A percentile compares a stretch with the other conserved stretches of the same genome.
Conservation (phyloP, 169 alveolate species). For the Cystoisospora suis region DNA sequence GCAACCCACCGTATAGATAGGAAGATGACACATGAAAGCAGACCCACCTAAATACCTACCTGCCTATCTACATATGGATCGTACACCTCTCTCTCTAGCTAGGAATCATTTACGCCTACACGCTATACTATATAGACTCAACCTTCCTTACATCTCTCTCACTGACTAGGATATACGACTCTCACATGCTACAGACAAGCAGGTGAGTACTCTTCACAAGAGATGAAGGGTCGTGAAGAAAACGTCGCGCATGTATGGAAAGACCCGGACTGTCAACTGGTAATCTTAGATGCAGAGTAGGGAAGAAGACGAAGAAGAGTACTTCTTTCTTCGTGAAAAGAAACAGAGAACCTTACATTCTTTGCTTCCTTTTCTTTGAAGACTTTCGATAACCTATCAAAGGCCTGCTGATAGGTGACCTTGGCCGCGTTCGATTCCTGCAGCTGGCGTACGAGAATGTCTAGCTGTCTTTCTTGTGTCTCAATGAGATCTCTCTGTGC, state of each 20-base stretch:
- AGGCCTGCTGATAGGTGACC: slow-evolving; percentile 8
- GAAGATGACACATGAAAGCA: neutral
- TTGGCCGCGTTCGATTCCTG: neutral
- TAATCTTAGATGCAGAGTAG: too few relatives aligned
- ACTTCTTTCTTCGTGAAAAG: too few relatives aligned
- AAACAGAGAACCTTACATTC: too few relatives aligned
- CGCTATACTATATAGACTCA: neutral
- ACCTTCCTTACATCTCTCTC: neutral
- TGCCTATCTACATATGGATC: neutral
- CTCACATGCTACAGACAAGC: too few relatives aligned
- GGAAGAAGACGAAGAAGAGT: too few relatives aligned
- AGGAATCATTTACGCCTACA: too few relatives aligned
- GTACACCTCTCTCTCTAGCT: too few relatives aligned
- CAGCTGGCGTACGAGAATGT: neutral
- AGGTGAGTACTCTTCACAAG: neutral
- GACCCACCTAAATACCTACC: neutral
- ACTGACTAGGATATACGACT: too few relatives aligned
- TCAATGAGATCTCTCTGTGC: neutral
- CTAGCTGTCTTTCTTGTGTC: neutral
- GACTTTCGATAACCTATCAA: neutral
- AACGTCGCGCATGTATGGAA: neutral
- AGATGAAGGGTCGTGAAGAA: neutral
- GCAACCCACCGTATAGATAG: neutral
- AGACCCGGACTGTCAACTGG: too few relatives aligned
- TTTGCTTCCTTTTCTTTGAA: slow-evolving; percentile 13